These are phyloP conservation scores for Candida labiduridarum DNA, from an alignment of 1,139 yeast genomes.

Conservation along the genomic window DNA sequence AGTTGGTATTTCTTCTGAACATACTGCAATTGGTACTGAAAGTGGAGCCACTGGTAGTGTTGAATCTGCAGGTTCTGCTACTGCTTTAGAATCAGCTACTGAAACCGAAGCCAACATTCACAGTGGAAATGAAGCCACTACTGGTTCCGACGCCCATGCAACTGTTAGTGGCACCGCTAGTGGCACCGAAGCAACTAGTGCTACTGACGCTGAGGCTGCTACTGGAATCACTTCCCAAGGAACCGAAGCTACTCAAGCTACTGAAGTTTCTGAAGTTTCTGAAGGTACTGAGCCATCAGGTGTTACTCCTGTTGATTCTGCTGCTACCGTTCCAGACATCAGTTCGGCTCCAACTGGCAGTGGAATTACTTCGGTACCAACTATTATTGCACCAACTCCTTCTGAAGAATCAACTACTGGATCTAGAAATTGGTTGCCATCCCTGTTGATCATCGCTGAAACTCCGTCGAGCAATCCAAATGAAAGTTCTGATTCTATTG, in stretches of 20 bases:
- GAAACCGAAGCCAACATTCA: not conserved
- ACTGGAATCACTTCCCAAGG: not conserved
- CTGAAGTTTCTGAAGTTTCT: not conserved
- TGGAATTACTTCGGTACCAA: conserved; percentile 7
- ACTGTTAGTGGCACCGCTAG: conserved; percentile 3
- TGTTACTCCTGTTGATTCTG: conserved; percentile 1
- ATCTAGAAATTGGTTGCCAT: conserved; percentile 51
- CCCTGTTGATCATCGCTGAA: conserved; percentile 45
- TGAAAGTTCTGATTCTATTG: conserved; percentile 27
- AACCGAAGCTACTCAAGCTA: not conserved
- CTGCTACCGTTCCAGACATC: conserved; percentile 8
- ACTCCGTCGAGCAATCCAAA: conserved; percentile 24
- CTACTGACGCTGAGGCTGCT: not conserved
- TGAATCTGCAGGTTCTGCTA: not conserved
- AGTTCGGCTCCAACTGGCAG: conserved; percentile 10
- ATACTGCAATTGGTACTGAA: conserved; percentile 1
- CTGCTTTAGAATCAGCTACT: not conserved
- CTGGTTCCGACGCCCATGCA: conserved; percentile 4
- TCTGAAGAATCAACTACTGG: conserved; percentile 18
- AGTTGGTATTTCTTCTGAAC: not conserved
- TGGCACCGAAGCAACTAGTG: conserved; percentile 2
- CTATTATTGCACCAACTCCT: conserved; percentile 8
- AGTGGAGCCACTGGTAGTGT: not conserved
- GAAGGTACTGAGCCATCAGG: not conserved
- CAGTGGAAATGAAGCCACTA: conserved; percentile 4